Conservation (phyloP, 2,329 filamentous ascomycete genomes). For the Fusarium humuli region DNA sequence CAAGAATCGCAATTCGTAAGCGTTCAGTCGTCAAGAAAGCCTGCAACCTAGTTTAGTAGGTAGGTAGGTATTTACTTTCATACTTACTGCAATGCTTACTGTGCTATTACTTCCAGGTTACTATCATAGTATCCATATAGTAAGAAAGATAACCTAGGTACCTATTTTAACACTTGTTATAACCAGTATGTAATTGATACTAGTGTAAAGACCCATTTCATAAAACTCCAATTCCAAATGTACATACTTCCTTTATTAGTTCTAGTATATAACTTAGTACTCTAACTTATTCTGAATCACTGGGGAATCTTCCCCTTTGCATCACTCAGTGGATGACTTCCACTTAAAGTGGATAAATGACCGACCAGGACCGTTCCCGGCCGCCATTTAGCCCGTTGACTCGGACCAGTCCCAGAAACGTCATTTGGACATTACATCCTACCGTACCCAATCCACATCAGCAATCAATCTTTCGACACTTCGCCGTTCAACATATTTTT, state of each 20-base stretch:
- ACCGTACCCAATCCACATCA: constrained; percentile 33
- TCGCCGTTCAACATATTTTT: constrained; percentile 11
- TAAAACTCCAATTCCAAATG: neutral
- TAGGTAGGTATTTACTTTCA: neutral
- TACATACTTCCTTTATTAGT: too few relatives aligned
- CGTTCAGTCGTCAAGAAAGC: too few relatives aligned
- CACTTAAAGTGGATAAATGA: neutral
- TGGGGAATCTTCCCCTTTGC: neutral
- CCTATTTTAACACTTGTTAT: neutral
- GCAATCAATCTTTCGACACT: constrained; percentile 12
- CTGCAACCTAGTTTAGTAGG: too few relatives aligned
- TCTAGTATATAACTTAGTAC: too few relatives aligned
- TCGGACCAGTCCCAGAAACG: constrained; percentile 38
- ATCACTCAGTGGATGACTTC: neutral
- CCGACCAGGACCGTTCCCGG: neutral
- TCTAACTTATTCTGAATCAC: neutral
- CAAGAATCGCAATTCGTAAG: too few relatives aligned
- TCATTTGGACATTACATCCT: constrained; percentile 40
- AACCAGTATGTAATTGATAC: neutral
- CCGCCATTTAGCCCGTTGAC: constrained; percentile 29
- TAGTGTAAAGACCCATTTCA: neutral
- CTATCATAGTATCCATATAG: neutral
- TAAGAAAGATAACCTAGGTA: neutral
- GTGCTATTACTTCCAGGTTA: neutral
- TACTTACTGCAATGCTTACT: neutral